These are phyloP conservation scores for Rhodomyrtus tomentosa DNA, from an alignment of 345 rosid genomes.

Conservation along the genomic window DNA sequence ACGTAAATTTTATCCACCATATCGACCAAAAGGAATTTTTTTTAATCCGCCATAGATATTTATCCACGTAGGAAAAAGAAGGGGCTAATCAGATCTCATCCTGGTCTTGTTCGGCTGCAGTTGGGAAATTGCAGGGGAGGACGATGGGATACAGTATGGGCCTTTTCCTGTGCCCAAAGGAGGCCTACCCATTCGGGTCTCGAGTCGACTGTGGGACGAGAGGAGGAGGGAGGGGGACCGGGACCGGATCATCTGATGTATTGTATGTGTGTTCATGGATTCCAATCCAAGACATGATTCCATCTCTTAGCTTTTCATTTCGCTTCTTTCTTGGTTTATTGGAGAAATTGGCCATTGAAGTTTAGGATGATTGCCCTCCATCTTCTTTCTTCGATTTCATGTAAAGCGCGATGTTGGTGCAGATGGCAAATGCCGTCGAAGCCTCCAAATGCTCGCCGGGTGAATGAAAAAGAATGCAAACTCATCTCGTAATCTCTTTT, in stretches of 20 bases:
- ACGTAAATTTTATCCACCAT: neutral
- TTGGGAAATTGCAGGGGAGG: slow-evolving; percentile 65
- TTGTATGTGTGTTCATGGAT: neutral
- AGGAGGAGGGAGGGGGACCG: no score
- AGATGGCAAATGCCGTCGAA: neutral
- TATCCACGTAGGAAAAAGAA: neutral
- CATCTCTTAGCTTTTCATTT: neutral
- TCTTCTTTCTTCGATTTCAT: neutral
- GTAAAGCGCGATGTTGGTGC: neutral
- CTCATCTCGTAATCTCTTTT: neutral
- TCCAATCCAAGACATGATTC: neutral
- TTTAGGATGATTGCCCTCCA: neutral
- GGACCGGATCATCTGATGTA: neutral
- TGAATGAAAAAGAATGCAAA: neutral
- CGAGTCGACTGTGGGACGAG: slow-evolving; percentile 13
- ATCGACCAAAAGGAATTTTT: no score
- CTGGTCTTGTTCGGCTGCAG: slow-evolving; percentile 20
- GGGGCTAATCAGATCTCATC: neutral
- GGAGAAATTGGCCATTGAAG: neutral
- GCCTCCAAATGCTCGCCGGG: neutral
- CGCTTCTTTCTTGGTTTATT: neutral
- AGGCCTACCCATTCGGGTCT: slow-evolving; percentile 61
- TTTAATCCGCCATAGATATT: neutral
- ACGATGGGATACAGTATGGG: slow-evolving; percentile 78
- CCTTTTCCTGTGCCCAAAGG: slow-evolving; percentile 88